Base-by-base conservation (phyloP, 306 rosid species). In the Begonia masoniana region DNA sequence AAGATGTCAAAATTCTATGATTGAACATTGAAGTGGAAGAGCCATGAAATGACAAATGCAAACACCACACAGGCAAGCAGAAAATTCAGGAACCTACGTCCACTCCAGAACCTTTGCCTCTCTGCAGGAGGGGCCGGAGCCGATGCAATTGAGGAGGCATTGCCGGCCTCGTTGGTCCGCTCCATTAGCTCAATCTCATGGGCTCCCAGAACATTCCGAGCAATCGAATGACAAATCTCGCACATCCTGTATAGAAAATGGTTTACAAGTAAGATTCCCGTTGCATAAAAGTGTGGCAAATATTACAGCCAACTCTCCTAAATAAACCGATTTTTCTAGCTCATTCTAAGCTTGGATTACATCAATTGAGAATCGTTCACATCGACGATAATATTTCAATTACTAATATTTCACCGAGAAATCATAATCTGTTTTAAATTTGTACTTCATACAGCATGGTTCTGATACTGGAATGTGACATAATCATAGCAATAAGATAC, bases 31-130 rank as follows among this genome's bases (percentile, higher is more conserved):
- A 91, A 83, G 64, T 81, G 99, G 50, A 91, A 91, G 63, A 84
- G 81, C 99, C 99, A 91, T 14, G 99, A 91, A 72, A 91, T 76
- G 61, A 91, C 94, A 55, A 91, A 91, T 41, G 96, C 96, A 53
- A 83, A 79, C 56, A 91, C 96, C 86, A 86, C 86, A 69, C 94
- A 86, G 47, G 94, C 96, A 17, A 91, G 94, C 19, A 91, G 74
- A 57, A 86, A 91, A 62, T 91, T 91, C 70, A 91, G 75, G 79
- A 91, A 83, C 57, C 95, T 82, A 45, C 78, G 96, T 59, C 99
- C 95, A 2, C 75, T 94, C 99, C 99, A 86, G 64, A 91, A 86
- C 66, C 93, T 71, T 54, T 52, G 88, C 12, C 82, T 51, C 62
- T 86, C 99, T 9, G 83, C 10, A 23, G 80, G 15, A 5, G 88